These are phyloP conservation scores for Leishmania amazonensis DNA, from an alignment of 208 protist species.

Conservation along the genomic window DNA sequence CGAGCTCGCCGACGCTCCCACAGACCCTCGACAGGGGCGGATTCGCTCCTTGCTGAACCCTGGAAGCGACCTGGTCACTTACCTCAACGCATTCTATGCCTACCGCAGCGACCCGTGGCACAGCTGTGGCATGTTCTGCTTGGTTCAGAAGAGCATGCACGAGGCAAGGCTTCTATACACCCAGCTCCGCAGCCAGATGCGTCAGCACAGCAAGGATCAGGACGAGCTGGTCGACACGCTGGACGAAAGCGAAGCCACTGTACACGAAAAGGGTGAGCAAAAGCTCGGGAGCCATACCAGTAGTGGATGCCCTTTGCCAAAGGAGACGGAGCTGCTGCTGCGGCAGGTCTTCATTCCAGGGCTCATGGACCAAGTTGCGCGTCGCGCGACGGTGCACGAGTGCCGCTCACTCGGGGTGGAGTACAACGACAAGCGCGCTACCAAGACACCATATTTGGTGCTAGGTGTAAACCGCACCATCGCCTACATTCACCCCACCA, in stretches of 20 bases:
- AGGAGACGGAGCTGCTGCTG: conserved; percentile 68
- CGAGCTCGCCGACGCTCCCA: conserved; percentile 25
- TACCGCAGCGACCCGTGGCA: conserved; percentile 42
- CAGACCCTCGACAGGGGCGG: conserved; percentile 40
- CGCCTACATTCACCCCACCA: conserved; percentile 87
- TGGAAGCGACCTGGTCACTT: conserved; percentile 89
- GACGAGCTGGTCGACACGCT: conserved; percentile 68
- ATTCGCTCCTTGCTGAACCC: conserved; percentile 71
- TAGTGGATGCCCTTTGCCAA: conserved; percentile 14
- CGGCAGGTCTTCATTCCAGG: conserved; percentile 88
- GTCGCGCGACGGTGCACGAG: conserved; percentile 88
- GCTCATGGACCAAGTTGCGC: conserved; percentile 87
- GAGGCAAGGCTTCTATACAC: conserved; percentile 69
- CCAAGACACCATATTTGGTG: conserved; percentile 83
- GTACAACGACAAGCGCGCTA: conserved; percentile 84
- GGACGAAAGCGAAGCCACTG: conserved; percentile 57
- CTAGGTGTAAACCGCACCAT: conserved; percentile 55
- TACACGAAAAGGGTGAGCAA: conserved; percentile 5
- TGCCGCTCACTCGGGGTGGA: conserved; percentile 83
- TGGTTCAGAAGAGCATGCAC: conserved; percentile 87
- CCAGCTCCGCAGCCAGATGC: conserved; percentile 58
- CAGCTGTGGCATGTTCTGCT: conserved; percentile 66
- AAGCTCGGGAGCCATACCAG: neutral
- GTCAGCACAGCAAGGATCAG: conserved; percentile 18
- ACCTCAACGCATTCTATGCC: conserved; percentile 70